A percentile compares a stretch with the other conserved stretches of the same genome.
phyloP scores from a whole-genome alignment of 768 basidiomycete genomes.

The Chalciporus chontae region DNA sequence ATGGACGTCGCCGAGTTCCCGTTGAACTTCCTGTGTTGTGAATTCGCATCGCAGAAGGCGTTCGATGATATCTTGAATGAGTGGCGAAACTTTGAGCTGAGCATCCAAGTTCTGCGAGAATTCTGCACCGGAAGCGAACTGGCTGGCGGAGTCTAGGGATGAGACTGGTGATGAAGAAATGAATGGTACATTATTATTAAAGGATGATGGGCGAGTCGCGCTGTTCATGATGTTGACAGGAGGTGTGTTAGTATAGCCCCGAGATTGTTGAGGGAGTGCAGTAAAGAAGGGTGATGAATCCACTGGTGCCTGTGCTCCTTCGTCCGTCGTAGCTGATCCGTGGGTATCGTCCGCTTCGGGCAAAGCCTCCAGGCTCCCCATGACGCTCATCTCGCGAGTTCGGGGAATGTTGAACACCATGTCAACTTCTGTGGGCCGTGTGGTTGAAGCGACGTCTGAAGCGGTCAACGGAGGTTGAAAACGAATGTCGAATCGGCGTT shows the following conservation, averaged over 20 bases:
- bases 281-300: constrained; percentile 38
- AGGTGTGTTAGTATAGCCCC: constrained; percentile 43
- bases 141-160: constrained; percentile 72
- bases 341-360: constrained; percentile 55
- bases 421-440: constrained; percentile 44
- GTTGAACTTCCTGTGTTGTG: constrained; percentile 66
- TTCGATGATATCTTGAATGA: constrained; percentile 73
- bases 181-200: constrained; percentile 43
- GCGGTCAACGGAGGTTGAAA: constrained; percentile 36
- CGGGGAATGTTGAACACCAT: constrained; percentile 42
- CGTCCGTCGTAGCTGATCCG: constrained; percentile 29
- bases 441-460: constrained; percentile 45
- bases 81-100: constrained; percentile 71
- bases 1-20: constrained; percentile 68
- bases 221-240: constrained; percentile 37
- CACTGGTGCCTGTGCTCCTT: constrained; percentile 23
- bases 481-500: constrained; percentile 23
- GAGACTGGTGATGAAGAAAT: constrained; percentile 75
- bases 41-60: constrained; percentile 71
- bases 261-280: constrained; percentile 35
- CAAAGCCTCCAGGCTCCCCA: constrained; percentile 49
- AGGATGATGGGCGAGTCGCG: constrained; percentile 39
- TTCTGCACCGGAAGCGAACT: constrained; percentile 49
- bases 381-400: constrained; percentile 46
- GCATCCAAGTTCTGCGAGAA: constrained; percentile 54